These are phyloP conservation scores for Protea cynaroides DNA, from an alignment of 164 flowering plant species.

Conservation along the genomic window DNA sequence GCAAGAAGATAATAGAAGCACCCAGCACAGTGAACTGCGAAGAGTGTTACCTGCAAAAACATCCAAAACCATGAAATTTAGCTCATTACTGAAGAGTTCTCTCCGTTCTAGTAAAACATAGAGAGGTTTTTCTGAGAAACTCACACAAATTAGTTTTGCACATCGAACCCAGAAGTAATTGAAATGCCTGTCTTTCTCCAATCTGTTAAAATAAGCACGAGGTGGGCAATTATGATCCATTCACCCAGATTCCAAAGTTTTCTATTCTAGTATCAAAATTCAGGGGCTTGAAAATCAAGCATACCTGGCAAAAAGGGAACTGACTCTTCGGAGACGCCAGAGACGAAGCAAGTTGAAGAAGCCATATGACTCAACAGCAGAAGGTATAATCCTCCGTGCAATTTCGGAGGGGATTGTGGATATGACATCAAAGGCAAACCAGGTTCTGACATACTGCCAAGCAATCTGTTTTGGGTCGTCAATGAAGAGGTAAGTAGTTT, in stretches of 20 bases:
- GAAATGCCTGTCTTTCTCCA: conserved; percentile 86
- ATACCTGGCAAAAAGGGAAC: conserved; percentile 77
- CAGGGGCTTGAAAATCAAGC: background rate
- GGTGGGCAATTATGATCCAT: conserved; percentile 5
- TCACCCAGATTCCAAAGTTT: background rate
- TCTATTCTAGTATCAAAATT: background rate
- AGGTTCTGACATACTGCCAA: conserved; percentile 57
- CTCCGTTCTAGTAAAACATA: background rate
- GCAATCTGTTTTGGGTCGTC: conserved; percentile 70
- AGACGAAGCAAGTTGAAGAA: conserved; percentile 92
- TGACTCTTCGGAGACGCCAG: conserved; percentile 96
- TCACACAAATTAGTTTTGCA: conserved; percentile 80
- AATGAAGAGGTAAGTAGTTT: conserved; percentile 49
- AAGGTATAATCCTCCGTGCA: conserved; percentile 47
- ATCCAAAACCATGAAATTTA: conserved; percentile 7
- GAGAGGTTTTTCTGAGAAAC: conserved; percentile 20
- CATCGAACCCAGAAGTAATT: conserved; percentile 88
- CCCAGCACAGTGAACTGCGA: conserved; percentile 90
- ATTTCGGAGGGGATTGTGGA: conserved; percentile 86
- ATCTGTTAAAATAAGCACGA: conserved; percentile 32
- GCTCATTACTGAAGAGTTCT: background rate
- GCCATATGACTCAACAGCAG: conserved; percentile 45
- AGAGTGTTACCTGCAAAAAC: conserved; percentile 74
- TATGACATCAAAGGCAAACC: conserved; percentile 77
- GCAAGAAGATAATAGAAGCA: conserved; percentile 87